phyloP scores from a whole-genome alignment of 208 protist species.

The Crithidia brevicula region DNA sequence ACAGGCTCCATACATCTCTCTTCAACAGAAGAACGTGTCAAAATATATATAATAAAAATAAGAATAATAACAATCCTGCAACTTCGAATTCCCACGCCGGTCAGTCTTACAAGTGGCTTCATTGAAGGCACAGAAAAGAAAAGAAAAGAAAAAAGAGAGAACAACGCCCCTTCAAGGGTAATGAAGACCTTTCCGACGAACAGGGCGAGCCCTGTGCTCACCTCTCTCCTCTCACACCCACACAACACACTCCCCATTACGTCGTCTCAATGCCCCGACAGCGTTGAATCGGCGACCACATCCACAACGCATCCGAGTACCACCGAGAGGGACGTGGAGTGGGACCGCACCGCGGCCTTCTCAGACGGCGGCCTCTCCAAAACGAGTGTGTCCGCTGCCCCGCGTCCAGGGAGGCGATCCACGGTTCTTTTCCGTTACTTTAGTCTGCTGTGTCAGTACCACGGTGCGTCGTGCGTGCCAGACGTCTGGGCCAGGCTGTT shows the following conservation, averaged over 20 bases:
- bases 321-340: not conserved
- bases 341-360: constrained; percentile 11
- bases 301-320: not conserved
- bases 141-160: not conserved
- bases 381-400: not conserved
- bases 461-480: constrained; percentile 24
- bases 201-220: not conserved
- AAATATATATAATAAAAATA: no score
- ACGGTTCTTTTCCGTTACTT: constrained; percentile 26
- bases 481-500: constrained; percentile 19
- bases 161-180: no score
- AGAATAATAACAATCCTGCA: no score
- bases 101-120: no score
- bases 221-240: not conserved
- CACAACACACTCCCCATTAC: not conserved
- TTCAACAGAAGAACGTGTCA: no score
- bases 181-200: not conserved
- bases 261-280: not conserved
- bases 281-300: not conserved
- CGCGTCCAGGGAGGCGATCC: no score
- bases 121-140: no score
- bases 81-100: no score
- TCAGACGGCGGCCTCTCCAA: not conserved
- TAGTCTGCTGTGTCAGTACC: constrained; percentile 20
- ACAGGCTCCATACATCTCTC: no score